Evolutionary conservation across 306 rosid genomes (phyloP).

Genomic region (Senna siamea): DNA sequence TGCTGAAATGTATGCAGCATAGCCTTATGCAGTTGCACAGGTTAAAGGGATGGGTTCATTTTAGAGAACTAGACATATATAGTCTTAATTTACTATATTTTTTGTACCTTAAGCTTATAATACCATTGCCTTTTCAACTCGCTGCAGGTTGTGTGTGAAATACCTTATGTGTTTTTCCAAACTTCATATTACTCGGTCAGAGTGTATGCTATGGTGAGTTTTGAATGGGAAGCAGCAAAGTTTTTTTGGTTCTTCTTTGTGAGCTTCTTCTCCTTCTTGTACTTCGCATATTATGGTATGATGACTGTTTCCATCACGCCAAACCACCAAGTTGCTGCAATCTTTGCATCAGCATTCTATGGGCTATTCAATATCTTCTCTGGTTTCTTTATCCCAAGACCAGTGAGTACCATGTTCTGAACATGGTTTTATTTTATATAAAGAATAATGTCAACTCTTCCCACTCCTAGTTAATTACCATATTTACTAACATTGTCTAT

Average conservation of each 20-base stretch:
- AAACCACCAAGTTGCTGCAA: conserved; percentile 88
- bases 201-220: conserved; percentile 84
- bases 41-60: conserved; percentile 34
- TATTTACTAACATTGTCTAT: conserved; percentile 17
- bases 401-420: conserved; percentile 55
- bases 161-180: conserved; percentile 73
- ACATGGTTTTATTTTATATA: not conserved
- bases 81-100: not conserved
- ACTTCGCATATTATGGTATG: conserved; percentile 97
- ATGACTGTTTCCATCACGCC: conserved; percentile 96
- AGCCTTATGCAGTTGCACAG: conserved; percentile 90
- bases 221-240: conserved; percentile 71
- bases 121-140: conserved; percentile 22
- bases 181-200: conserved; percentile 58
- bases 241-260: conserved; percentile 86
- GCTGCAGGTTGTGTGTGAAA: conserved; percentile 73
- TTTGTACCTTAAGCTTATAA: not conserved
- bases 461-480: not conserved
- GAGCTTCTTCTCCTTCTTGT: conserved; percentile 83
- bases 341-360: conserved; percentile 84
- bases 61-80: too few relatives aligned
- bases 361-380: conserved; percentile 91
- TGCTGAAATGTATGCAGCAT: conserved; percentile 89
- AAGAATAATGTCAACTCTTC: too few relatives aligned
- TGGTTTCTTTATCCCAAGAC: conserved; percentile 89